A percentile compares a stretch with the other conserved stretches of the same genome.
phyloP scores from a whole-genome alignment of 2,329 filamentous ascomycete genomes.

The Fusarium devonianum region DNA sequence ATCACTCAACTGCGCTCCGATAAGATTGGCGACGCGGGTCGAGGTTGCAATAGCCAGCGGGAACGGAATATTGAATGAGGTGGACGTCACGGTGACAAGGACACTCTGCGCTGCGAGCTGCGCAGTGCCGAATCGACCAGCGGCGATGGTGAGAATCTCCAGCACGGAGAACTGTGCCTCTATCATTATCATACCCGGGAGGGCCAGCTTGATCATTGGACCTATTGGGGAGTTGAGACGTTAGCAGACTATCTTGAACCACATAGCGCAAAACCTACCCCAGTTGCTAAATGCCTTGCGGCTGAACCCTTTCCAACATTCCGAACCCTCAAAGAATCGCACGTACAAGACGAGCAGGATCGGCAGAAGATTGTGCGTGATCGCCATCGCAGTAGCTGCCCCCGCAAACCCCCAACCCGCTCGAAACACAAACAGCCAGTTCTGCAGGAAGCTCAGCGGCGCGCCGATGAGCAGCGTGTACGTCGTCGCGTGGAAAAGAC shows the following conservation, averaged over 20 bases:
- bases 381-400: constrained; percentile 77
- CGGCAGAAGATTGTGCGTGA: constrained; percentile 78
- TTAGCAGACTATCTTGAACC: not conserved
- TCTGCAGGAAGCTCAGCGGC: constrained; percentile 75
- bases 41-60: constrained; percentile 86
- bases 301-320: constrained; percentile 83
- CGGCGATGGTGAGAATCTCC: constrained; percentile 81
- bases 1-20: constrained; percentile 79
- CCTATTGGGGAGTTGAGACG: constrained; percentile 44
- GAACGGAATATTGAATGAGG: constrained; percentile 90
- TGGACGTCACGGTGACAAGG: constrained; percentile 74
- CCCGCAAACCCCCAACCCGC: constrained; percentile 73
- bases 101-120: constrained; percentile 86
- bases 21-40: constrained; percentile 86
- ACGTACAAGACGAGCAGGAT: constrained; percentile 77
- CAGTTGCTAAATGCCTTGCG: constrained; percentile 73
- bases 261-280: constrained; percentile 42
- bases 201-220: constrained; percentile 78
- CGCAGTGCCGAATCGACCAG: constrained; percentile 77
- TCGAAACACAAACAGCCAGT: constrained; percentile 78
- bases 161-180: constrained; percentile 90
- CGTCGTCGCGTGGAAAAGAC: constrained; percentile 76
- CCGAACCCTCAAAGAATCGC: constrained; percentile 69
- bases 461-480: constrained; percentile 77
- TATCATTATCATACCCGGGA: constrained; percentile 90